Evolutionary conservation across 2,329 filamentous ascomycete genomes (phyloP), one percentile per base, ranked within the genome.

Genomic region (Paraphaeosphaeria sporulosa): DNA sequence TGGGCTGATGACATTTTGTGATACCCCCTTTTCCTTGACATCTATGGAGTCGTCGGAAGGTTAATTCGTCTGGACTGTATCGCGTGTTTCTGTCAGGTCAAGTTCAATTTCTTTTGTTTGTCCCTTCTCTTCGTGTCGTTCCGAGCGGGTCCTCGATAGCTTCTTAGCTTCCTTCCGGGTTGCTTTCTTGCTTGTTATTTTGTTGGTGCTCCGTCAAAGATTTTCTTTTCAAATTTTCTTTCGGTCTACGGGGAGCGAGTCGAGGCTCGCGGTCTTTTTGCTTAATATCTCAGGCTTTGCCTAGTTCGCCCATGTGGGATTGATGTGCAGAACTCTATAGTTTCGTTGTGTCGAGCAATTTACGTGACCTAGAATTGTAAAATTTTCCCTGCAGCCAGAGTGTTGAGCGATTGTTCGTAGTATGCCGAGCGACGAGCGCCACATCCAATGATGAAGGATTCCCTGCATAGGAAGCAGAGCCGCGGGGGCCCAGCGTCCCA

Each of bases 1-100:
- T 65, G 46, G 59, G 61, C 40, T 62, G 59, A 57, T 40, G 34
- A 46, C 27, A 58, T 25, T 42, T 42, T 42, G 36, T 53, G 50
- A 43, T 53, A 53, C 50, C 50, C 48, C n/a, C 10, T 51, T 51
- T 51, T 30, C 32, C 38, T 40, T 49, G 47, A 49, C n/a, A 25
- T 13, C 5, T 30, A 2, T 9, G 10, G 27, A 34, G 46, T 49
- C 32, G 27, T 49, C n/a, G 10, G 10, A 44, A 44, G 12, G 38
- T 5, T n/a, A 17, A 6, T 40, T 4, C 7, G 17, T 8, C n/a
- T 40, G 2, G 38, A n/a, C 17, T 17, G 38, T n/a, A 40, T 40
- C n/a, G 38, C 0, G 8, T 40, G 7, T n/a, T 40, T 40, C 13
- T 7, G 13, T 13, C 9, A n/a, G 21, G n/a, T 44, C 19, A 7